These are phyloP conservation scores for Cytospora chrysosperma DNA, from an alignment of 2,329 filamentous ascomycete species.

Conservation along the genomic window DNA sequence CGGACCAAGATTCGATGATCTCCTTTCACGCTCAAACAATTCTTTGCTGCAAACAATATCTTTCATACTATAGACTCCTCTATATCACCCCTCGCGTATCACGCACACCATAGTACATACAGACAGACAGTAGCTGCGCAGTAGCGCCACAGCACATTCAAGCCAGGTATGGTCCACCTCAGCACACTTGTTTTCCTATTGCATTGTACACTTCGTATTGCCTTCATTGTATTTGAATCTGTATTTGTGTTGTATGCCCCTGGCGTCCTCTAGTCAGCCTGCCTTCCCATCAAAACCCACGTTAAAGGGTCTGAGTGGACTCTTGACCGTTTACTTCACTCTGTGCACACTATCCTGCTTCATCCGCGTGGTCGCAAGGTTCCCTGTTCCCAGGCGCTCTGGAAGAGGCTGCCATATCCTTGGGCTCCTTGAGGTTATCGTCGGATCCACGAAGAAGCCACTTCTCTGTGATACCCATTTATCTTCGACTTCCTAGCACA, in stretches of 20 bases:
- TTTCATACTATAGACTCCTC: too few relatives aligned
- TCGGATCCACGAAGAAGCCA: not conserved
- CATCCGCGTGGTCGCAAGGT: not conserved
- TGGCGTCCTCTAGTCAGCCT: not conserved
- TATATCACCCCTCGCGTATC: not conserved
- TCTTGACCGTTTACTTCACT: not conserved
- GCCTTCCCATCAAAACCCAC: not conserved
- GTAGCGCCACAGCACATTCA: not conserved
- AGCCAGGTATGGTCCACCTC: not conserved
- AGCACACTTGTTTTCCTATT: not conserved
- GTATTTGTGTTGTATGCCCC: not conserved
- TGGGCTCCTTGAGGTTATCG: not conserved
- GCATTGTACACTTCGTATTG: not conserved
- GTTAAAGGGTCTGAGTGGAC: not conserved
- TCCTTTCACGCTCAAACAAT: not conserved
- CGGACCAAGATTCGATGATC: not conserved
- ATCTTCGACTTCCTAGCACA: not conserved
- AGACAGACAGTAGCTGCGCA: not conserved
- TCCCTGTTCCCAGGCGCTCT: not conserved
- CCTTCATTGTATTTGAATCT: not conserved
- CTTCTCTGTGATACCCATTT: not conserved
- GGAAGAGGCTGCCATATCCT: too few relatives aligned
- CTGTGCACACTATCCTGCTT: not conserved
- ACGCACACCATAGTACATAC: not conserved
- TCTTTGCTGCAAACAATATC: too few relatives aligned